Evolutionary conservation across 306 rosid genomes (phyloP).

Genomic region (Lagenaria siceraria): DNA sequence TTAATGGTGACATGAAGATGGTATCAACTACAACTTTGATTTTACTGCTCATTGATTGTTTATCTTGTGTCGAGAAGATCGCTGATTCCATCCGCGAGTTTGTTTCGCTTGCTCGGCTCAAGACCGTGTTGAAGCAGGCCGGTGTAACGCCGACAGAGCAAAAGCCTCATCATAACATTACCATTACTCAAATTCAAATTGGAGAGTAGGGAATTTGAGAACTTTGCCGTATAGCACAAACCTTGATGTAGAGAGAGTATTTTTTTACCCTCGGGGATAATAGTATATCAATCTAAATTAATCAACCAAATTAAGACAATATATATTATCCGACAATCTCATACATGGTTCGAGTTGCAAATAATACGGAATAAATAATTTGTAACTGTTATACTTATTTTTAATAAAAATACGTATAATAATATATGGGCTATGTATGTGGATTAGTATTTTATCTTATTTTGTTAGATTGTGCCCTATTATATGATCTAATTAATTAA

Average conservation of each 20-base stretch:
- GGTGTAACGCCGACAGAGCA: not conserved
- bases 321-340: too few species aligned
- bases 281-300: too few species aligned
- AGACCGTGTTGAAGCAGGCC: not conserved
- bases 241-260: not conserved
- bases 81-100: conserved; percentile 21
- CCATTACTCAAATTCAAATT: not conserved
- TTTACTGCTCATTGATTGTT: conserved; percentile 19
- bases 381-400: too few species aligned
- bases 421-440: too few species aligned
- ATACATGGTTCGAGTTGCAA: too few species aligned
- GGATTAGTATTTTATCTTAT: too few species aligned
- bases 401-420: too few species aligned
- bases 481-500: too few species aligned
- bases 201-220: not conserved
- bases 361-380: too few species aligned
- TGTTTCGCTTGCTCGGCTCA: conserved; percentile 14
- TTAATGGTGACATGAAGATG: not conserved
- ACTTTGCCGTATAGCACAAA: not conserved
- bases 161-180: not conserved
- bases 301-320: too few species aligned
- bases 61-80: conserved; percentile 19
- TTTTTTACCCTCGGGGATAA: too few species aligned
- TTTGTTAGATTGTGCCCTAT: too few species aligned
- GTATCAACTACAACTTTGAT: not conserved